phyloP scores from a whole-genome alignment of 805 yeast genomes.

The Wickerhamia fluorescens region DNA sequence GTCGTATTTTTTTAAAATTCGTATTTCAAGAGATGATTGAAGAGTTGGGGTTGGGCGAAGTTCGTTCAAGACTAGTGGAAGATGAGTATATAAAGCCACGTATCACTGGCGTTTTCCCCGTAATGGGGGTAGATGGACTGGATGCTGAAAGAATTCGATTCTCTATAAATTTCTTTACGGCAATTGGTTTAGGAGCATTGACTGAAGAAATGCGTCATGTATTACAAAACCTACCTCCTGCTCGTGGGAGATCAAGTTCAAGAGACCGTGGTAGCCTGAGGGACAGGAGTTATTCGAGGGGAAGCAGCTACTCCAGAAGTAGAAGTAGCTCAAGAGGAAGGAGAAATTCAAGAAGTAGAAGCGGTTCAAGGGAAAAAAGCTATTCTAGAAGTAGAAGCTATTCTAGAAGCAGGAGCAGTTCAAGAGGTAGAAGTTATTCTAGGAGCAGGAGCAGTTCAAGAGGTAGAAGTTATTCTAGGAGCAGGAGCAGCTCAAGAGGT shows the following conservation, averaged over 20 bases:
- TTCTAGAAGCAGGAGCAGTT: constrained; percentile 8
- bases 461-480: constrained; percentile 1
- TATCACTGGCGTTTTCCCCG: constrained; percentile 61
- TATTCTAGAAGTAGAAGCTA: constrained; percentile 8
- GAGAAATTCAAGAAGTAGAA: constrained; percentile 7
- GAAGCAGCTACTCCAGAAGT: constrained; percentile 18
- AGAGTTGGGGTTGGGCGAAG: constrained; percentile 56
- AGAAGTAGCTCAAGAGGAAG: constrained; percentile 12
- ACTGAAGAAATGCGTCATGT: constrained; percentile 76
- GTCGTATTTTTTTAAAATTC: constrained; percentile 75
- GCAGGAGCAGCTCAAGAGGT: neutral
- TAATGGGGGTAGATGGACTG: constrained; percentile 16
- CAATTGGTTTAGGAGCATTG: constrained; percentile 78
- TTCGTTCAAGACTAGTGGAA: constrained; percentile 40
- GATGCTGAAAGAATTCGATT: constrained; percentile 56
- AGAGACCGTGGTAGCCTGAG: constrained; percentile 8
- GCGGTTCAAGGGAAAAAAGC: constrained; percentile 11
- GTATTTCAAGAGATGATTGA: constrained; percentile 72
- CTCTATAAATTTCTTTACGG: constrained; percentile 86
- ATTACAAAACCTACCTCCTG: constrained; percentile 27
- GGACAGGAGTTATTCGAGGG: constrained; percentile 9
- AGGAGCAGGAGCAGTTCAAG: constrained; percentile 1
- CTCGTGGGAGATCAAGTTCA: constrained; percentile 7
- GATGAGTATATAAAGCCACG: constrained; percentile 47
- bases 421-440: constrained; percentile 4